Conservation (phyloP, 257 asterid genomes). For the Scutellaria galericulata region DNA sequence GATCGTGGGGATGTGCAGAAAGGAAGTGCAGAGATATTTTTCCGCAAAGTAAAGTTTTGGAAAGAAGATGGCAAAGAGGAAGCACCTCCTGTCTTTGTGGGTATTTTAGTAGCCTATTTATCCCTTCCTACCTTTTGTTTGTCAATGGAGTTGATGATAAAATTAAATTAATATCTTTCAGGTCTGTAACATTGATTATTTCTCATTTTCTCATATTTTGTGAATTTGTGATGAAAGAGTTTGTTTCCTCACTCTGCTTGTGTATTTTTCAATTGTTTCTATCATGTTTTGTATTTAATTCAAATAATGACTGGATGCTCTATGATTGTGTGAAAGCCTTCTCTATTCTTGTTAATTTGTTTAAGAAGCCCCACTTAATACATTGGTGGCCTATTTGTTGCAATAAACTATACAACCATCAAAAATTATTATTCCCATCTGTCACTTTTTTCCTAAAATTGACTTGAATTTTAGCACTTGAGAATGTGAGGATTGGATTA, state of each 20-base stretch:
- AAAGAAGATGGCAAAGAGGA: constrained; percentile 96
- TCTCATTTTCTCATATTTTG: neutral
- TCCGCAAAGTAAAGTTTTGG: constrained; percentile 99
- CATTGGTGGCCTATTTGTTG: constrained; percentile 14
- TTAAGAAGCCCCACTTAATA: constrained; percentile 18
- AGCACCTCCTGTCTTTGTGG: constrained; percentile 99
- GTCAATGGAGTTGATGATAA: neutral
- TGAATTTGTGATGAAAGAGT: neutral
- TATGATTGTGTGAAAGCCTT: constrained; percentile 11
- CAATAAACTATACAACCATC: neutral
- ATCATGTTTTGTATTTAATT: neutral
- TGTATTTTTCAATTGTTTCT: constrained; percentile 1
- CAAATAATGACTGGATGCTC: constrained; percentile 18
- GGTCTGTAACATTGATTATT: constrained; percentile 4
- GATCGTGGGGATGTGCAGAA: constrained; percentile 95
- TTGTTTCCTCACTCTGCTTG: constrained; percentile 10
- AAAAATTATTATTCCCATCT: constrained; percentile 13
- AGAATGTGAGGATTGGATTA: constrained; percentile 27
- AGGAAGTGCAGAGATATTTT: constrained; percentile 97
- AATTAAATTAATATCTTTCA: constrained; percentile 16
- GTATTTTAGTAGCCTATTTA: constrained; percentile 49
- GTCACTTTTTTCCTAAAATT: constrained; percentile 25
- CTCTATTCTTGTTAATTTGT: neutral
- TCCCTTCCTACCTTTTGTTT: neutral
- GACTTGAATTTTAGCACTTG: constrained; percentile 17